A percentile compares a stretch with the other conserved stretches of the same genome.
Evolutionary conservation across 352 stramenopile genomes (phyloP).

Genomic region (Plasmopara muralis): DNA sequence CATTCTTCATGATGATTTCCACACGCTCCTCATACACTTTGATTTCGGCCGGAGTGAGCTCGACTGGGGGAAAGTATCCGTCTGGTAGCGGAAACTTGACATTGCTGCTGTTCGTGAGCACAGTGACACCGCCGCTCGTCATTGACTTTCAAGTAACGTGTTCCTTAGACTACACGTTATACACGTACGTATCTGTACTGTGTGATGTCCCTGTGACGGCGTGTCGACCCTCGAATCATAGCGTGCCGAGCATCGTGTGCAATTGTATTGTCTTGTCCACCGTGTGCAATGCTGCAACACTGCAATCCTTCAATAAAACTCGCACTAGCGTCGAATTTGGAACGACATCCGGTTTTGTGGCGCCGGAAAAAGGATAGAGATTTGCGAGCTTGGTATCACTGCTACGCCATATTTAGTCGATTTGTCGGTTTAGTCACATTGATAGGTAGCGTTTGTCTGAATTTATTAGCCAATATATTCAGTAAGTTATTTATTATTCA

Average conservation of each 20-base stretch:
- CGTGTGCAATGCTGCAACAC: constrained; percentile 31
- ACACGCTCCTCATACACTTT: constrained; percentile 33
- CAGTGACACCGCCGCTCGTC: constrained; percentile 4
- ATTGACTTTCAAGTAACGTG: constrained; percentile 7
- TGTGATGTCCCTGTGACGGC: constrained; percentile 12
- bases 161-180: constrained; percentile 2
- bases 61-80: constrained; percentile 31
- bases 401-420: background rate
- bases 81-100: constrained; percentile 35
- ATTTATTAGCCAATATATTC: no score
- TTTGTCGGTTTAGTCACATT: background rate
- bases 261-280: constrained; percentile 24
- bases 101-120: constrained; percentile 20
- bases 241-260: constrained; percentile 10
- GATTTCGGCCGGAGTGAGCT: constrained; percentile 24
- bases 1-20: constrained; percentile 37
- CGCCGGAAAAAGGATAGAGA: constrained; percentile 3
- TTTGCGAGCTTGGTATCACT: background rate
- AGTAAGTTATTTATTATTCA: no score
- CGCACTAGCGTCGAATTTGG: constrained; percentile 6
- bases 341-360: constrained; percentile 20
- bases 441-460: no score
- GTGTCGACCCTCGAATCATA: constrained; percentile 8
- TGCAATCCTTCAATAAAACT: constrained; percentile 13
- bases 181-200: constrained; percentile 27